These are phyloP conservation scores for Pascua sp. DNA, from an alignment of 1,284 basidiomycete species.

Conservation along the genomic window DNA sequence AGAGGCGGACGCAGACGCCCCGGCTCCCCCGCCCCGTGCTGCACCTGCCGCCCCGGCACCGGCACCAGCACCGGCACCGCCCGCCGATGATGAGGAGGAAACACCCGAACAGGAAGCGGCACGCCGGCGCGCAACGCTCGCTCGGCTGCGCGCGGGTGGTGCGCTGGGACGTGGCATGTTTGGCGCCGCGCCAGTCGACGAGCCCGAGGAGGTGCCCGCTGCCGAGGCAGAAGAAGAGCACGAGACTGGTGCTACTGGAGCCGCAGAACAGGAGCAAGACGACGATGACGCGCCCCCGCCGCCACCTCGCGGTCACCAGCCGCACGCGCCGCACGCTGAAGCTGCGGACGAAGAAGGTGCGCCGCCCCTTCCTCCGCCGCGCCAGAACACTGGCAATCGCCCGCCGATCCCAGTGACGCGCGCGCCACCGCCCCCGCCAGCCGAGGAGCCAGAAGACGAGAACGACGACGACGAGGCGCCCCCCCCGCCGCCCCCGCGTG, in stretches of 20 bases:
- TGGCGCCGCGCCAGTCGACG: slow-evolving; percentile 20
- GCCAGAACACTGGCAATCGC: slow-evolving; percentile 15
- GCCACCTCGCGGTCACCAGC: slow-evolving; percentile 1
- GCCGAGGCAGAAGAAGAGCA: background rate
- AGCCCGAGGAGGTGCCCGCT: slow-evolving; percentile 9
- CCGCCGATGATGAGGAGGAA: slow-evolving; percentile 29
- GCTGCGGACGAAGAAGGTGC: slow-evolving; percentile 13
- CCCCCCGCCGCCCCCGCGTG: slow-evolving; percentile 17
- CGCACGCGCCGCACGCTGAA: background rate
- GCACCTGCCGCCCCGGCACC: background rate
- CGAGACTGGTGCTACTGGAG: background rate
- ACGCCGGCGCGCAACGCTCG: slow-evolving; percentile 41
- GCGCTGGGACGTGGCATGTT: slow-evolving; percentile 48
- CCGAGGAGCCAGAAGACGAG: slow-evolving; percentile 7
- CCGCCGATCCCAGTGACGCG: background rate
- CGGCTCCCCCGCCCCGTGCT: background rate
- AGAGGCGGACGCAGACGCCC: background rate
- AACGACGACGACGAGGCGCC: slow-evolving; percentile 14
- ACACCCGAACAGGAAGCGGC: slow-evolving; percentile 47
- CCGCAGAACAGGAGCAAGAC: slow-evolving; percentile 11
- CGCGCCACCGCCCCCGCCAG: slow-evolving; percentile 7
- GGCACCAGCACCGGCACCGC: background rate
- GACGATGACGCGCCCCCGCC: slow-evolving; percentile 16
- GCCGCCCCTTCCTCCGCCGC: slow-evolving; percentile 21
- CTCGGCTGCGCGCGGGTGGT: slow-evolving; percentile 45